These are phyloP conservation scores for Ascochyta pisi DNA, from an alignment of 2,329 filamentous ascomycete species.

Conservation along the genomic window DNA sequence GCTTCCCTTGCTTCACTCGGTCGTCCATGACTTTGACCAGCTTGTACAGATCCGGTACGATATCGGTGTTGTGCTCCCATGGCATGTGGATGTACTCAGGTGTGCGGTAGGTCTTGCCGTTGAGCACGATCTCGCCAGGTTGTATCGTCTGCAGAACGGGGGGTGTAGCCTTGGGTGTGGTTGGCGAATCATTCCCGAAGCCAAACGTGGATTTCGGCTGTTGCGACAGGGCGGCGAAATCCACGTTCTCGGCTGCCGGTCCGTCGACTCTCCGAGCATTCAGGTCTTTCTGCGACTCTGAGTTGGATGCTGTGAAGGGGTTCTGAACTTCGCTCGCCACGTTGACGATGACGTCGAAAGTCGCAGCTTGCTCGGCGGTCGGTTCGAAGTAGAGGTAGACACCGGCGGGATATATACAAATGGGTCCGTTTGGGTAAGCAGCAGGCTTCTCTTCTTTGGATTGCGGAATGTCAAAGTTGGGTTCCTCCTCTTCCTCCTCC, in stretches of 20 bases:
- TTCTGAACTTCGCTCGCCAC: conserved; percentile 83
- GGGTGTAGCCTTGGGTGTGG: conserved; percentile 60
- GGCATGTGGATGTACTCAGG: conserved; percentile 88
- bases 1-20: conserved; percentile 74
- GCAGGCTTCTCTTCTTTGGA: conserved; percentile 75
- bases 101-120: conserved; percentile 46
- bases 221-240: conserved; percentile 43
- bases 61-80: conserved; percentile 90
- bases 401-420: conserved; percentile 79
- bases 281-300: conserved; percentile 43
- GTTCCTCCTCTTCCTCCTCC: conserved; percentile 70
- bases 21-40: conserved; percentile 80
- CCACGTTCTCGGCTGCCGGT: conserved; percentile 44
- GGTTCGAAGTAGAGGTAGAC: conserved; percentile 83
- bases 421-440: conserved; percentile 81
- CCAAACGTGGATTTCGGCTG: conserved; percentile 36
- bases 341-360: conserved; percentile 84
- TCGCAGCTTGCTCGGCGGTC: conserved; percentile 75
- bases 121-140: conserved; percentile 33
- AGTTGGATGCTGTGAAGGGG: conserved; percentile 62
- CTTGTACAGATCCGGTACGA: conserved; percentile 75
- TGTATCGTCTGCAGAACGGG: conserved; percentile 49
- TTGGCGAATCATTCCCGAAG: conserved; percentile 50
- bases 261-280: conserved; percentile 46
- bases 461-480: conserved; percentile 62